A percentile compares a stretch with the other conserved stretches of the same genome.
phyloP scores from a whole-genome alignment of 176 grass and related monocot genomes.

The Hordeum vulgare region DNA sequence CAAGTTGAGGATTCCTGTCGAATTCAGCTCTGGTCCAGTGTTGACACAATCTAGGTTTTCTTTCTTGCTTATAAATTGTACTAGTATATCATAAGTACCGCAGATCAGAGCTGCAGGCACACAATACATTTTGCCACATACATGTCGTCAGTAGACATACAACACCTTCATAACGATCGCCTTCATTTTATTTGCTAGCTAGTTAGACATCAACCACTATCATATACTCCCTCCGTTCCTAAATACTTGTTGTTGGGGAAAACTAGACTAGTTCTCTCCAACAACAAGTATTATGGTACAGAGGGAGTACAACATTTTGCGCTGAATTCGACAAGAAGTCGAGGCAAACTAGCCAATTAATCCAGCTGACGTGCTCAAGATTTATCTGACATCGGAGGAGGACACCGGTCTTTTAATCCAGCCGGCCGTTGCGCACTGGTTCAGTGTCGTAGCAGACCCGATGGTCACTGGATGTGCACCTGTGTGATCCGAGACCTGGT shows the following conservation, averaged over 20 bases:
- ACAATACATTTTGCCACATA: background rate
- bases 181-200: background rate
- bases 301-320: background rate
- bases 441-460: background rate
- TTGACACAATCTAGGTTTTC: too few species aligned
- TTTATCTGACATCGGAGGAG: slow-evolving; percentile 1
- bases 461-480: background rate
- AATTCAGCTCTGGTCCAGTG: too few species aligned
- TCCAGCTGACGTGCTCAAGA: background rate
- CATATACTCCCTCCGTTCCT: too few species aligned
- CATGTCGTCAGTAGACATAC: background rate
- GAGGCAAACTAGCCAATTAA: background rate
- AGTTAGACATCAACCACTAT: background rate
- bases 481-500: background rate
- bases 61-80: background rate
- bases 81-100: too few species aligned
- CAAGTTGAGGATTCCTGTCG: too few species aligned
- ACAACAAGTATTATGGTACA: too few species aligned
- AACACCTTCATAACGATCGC: background rate
- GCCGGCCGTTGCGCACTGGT: background rate
- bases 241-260: too few species aligned
- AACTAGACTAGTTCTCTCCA: too few species aligned
- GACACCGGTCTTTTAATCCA: background rate
- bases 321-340: background rate
- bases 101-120: background rate